Percentiles rank a stretch among this genome's conserved stretches.
Evolutionary conservation across 1,139 yeast genomes (phyloP).

Genomic region (Suzukiozyma palmioleophila): DNA sequence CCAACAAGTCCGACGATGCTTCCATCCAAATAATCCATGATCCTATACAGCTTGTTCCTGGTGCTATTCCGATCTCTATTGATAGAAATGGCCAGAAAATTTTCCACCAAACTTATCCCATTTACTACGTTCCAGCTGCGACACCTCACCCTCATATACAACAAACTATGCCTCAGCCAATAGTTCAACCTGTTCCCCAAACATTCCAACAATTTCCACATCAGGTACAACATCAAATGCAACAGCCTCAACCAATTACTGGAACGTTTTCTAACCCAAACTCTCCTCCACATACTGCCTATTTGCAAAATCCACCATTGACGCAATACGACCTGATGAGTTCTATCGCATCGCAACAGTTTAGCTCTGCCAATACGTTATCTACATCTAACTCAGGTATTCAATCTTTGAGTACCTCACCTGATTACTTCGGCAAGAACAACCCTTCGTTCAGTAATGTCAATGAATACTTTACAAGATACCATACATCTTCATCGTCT

Average conservation of each 20-base stretch:
- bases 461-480: constrained; percentile 25
- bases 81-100: constrained; percentile 34
- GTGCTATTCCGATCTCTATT: constrained; percentile 27
- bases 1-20: constrained; percentile 7
- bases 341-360: constrained; percentile 5
- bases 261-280: background rate
- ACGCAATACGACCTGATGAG: background rate
- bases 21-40: background rate
- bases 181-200: constrained; percentile 5
- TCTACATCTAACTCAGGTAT: constrained; percentile 13
- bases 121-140: constrained; percentile 25
- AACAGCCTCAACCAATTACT: constrained; percentile 5
- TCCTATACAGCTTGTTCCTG: constrained; percentile 6
- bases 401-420: constrained; percentile 32
- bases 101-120: constrained; percentile 33
- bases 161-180: constrained; percentile 10
- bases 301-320: background rate
- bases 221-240: constrained; percentile 11
- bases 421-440: constrained; percentile 17
- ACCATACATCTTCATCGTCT: constrained; percentile 20
- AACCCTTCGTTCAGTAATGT: constrained; percentile 25
- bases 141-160: constrained; percentile 21
- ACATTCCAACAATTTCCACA: constrained; percentile 7
- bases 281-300: background rate
- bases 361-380: constrained; percentile 2